Percentiles rank a stretch among this genome's conserved stretches.
Evolutionary conservation across 2,329 filamentous ascomycete species (phyloP).

Genomic region (Fusarium cyanostomum): DNA sequence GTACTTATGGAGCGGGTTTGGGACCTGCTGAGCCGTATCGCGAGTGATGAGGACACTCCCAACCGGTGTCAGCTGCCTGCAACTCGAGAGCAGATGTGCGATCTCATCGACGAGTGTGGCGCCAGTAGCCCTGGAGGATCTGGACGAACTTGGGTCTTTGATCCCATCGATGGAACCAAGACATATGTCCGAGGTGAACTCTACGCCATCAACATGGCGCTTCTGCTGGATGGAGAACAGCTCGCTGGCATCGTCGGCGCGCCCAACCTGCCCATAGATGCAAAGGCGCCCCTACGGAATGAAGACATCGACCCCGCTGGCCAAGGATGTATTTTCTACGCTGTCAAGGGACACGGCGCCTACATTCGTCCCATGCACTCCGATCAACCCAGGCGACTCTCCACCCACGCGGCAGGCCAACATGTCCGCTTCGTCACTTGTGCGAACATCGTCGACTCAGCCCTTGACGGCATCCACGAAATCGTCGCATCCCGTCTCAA

Average conservation of each 20-base stretch:
- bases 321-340: constrained; percentile 61
- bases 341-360: constrained; percentile 59
- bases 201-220: constrained; percentile 66
- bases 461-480: constrained; percentile 58
- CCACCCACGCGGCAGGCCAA: constrained; percentile 42
- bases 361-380: constrained; percentile 54
- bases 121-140: constrained; percentile 48
- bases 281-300: constrained; percentile 53
- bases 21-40: constrained; percentile 51
- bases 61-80: constrained; percentile 48
- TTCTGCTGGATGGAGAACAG: constrained; percentile 61
- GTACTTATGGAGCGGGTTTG: constrained; percentile 59
- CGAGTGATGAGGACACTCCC: constrained; percentile 39
- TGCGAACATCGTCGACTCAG: constrained; percentile 57
- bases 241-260: constrained; percentile 60
- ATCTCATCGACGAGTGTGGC: constrained; percentile 63
- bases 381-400: constrained; percentile 45
- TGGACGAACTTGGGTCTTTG: constrained; percentile 65
- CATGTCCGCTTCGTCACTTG: constrained; percentile 59
- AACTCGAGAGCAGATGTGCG: constrained; percentile 58
- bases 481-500: constrained; percentile 54
- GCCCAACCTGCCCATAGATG: constrained; percentile 56
- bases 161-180: constrained; percentile 69
- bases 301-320: constrained; percentile 54
- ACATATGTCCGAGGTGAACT: constrained; percentile 64